Conservation (phyloP, 2,329 filamentous ascomycete species). For the Alternaria angustiovoidea region DNA sequence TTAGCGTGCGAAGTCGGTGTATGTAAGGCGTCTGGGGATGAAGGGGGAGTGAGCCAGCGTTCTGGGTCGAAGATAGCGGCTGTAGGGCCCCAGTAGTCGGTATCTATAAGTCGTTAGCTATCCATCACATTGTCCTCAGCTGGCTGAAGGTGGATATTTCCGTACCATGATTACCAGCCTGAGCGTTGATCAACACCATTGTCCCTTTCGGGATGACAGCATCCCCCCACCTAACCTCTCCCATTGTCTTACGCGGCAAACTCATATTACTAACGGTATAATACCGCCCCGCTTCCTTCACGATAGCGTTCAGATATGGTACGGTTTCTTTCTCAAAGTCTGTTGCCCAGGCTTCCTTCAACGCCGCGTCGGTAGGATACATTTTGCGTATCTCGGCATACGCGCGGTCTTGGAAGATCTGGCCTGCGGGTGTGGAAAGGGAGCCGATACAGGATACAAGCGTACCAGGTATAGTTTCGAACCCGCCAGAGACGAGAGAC, state of each 20-base stretch:
- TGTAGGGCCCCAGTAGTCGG: slow-evolving; percentile 59
- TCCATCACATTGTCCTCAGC: slow-evolving; percentile 49
- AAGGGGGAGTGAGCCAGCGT: slow-evolving; percentile 53
- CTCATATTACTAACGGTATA: slow-evolving; percentile 63
- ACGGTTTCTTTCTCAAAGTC: slow-evolving; percentile 58
- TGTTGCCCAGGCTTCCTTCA: slow-evolving; percentile 58
- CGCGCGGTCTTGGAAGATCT: slow-evolving; percentile 61
- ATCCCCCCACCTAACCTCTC: slow-evolving; percentile 61
- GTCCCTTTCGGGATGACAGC: slow-evolving; percentile 61
- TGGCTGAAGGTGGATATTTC: background rate
- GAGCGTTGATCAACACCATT: slow-evolving; percentile 64
- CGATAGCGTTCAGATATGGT: slow-evolving; percentile 59
- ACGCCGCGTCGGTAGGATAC: slow-evolving; percentile 51
- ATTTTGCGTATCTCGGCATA: slow-evolving; percentile 61
- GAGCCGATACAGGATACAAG: slow-evolving; percentile 62
- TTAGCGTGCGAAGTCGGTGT: slow-evolving; percentile 34
- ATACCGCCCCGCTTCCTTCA: slow-evolving; percentile 62
- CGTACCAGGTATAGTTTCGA: slow-evolving; percentile 64
- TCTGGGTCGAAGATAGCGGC: slow-evolving; percentile 59
- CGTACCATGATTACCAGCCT: slow-evolving; percentile 62
- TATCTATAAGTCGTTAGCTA: slow-evolving; percentile 55
- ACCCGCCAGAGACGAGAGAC: slow-evolving; percentile 62
- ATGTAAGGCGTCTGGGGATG: background rate
- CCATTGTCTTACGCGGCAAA: slow-evolving; percentile 61
- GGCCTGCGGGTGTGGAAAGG: slow-evolving; percentile 58